phyloP scores from a whole-genome alignment of 371 early-diverging fungal species.

The Actinomortierella ambigua region DNA sequence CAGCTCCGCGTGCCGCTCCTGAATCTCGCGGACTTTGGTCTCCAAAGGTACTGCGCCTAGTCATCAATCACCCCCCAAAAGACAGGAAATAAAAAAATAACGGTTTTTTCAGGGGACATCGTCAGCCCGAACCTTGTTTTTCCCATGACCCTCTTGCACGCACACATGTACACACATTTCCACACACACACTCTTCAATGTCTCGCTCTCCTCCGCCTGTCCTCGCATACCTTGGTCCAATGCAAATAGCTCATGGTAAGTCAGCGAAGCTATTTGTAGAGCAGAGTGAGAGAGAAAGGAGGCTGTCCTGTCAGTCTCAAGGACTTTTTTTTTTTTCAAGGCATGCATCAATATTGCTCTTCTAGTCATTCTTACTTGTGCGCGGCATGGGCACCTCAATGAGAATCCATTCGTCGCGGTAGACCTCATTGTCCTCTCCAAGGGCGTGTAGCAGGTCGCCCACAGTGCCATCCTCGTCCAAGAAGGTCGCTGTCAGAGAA shows the following conservation, averaged over 20 bases:
- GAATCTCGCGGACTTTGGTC: constrained; percentile 33
- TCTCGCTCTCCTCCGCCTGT: not conserved
- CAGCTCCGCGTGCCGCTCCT: constrained; percentile 32
- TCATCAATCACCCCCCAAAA: not conserved
- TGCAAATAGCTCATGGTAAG: constrained; percentile 42
- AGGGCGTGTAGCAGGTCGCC: constrained; percentile 35
- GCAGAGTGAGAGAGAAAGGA: not conserved
- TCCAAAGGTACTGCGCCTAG: constrained; percentile 28
- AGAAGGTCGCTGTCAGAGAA: constrained; percentile 34
- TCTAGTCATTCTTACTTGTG: constrained; percentile 17
- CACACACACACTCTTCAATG: no score
- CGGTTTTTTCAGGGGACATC: not conserved
- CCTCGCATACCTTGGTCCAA: constrained; percentile 37
- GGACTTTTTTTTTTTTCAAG: not conserved
- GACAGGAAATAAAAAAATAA: no score
- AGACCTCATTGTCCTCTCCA: constrained; percentile 27
- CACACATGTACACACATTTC: no score
- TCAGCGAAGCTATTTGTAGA: constrained; percentile 19
- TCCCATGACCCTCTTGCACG: no score
- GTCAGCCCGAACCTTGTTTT: no score
- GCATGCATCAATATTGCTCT: no score
- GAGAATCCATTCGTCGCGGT: constrained; percentile 35
- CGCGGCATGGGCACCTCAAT: constrained; percentile 46
- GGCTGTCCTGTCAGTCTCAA: not conserved
- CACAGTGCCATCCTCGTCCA: constrained; percentile 47